Percentiles rank a stretch among this genome's conserved stretches.
Evolutionary conservation across 164 flowering plant genomes (phyloP).

Genomic region (Warburgia ugandensis): DNA sequence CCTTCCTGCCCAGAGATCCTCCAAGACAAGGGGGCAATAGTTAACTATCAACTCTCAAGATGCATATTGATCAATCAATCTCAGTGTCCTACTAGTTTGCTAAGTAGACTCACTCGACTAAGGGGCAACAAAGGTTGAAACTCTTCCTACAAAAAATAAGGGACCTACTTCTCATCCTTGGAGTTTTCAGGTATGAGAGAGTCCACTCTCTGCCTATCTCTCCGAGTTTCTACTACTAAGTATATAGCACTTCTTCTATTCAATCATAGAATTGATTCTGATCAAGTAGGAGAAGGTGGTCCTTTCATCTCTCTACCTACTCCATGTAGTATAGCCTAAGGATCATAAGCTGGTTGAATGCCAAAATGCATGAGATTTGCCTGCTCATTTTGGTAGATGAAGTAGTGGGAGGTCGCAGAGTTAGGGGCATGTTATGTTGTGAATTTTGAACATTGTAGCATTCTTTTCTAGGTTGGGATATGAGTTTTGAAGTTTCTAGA

Average conservation of each 20-base stretch:
- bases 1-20: no score
- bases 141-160: background rate
- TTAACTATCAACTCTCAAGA: no score
- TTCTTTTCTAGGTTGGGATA: no score
- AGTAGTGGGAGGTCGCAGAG: background rate
- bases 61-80: no score
- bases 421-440: background rate
- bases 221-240: background rate
- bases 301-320: background rate
- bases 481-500: no score
- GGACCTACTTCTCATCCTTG: constrained; percentile 5
- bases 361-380: background rate
- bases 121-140: background rate
- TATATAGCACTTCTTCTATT: background rate
- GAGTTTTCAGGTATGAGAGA: constrained; percentile 1
- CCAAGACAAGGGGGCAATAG: no score
- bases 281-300: background rate
- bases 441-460: no score
- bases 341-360: background rate
- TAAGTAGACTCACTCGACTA: background rate
- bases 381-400: background rate
- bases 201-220: constrained; percentile 1
- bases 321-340: background rate
- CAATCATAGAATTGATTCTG: background rate
- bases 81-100: no score